A percentile compares a stretch with the other conserved stretches of the same genome.
phyloP scores from a whole-genome alignment of 2,329 filamentous ascomycete species.

The Mycosphaerella sp. region DNA sequence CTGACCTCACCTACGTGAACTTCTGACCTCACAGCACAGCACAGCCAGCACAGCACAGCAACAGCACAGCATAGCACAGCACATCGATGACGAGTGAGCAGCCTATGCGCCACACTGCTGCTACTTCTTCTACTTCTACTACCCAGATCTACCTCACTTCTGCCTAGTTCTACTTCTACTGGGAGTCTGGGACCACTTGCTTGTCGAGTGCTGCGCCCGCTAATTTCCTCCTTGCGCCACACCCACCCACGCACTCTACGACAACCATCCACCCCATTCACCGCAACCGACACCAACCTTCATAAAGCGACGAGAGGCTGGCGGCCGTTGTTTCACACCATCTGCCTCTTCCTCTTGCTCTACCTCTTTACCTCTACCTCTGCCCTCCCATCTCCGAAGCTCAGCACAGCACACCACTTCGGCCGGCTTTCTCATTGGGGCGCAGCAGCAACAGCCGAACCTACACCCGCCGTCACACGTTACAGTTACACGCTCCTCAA shows the following conservation, averaged over 20 bases:
- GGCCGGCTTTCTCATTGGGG: too few relatives aligned
- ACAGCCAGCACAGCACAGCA: not conserved
- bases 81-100: not conserved
- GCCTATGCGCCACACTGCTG: not conserved
- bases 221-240: constrained; percentile 6
- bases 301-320: not conserved
- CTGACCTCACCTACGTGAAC: too few relatives aligned
- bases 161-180: too few relatives aligned
- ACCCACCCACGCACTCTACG: not conserved
- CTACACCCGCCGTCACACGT: too few relatives aligned
- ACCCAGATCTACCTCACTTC: too few relatives aligned
- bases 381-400: too few relatives aligned
- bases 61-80: not conserved
- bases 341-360: too few relatives aligned
- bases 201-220: not conserved
- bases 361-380: not conserved
- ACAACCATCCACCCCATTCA: too few relatives aligned
- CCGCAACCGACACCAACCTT: not conserved
- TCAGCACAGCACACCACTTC: too few relatives aligned
- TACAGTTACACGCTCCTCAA: too few relatives aligned
- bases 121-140: too few relatives aligned
- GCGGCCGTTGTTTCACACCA: not conserved
- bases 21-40: not conserved
- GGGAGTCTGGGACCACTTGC: constrained; percentile 1
- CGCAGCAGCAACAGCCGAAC: too few relatives aligned